Evolutionary conservation across 192 early-diverging fungal genomes (phyloP).

Genomic region (Podochytrium sp.): DNA sequence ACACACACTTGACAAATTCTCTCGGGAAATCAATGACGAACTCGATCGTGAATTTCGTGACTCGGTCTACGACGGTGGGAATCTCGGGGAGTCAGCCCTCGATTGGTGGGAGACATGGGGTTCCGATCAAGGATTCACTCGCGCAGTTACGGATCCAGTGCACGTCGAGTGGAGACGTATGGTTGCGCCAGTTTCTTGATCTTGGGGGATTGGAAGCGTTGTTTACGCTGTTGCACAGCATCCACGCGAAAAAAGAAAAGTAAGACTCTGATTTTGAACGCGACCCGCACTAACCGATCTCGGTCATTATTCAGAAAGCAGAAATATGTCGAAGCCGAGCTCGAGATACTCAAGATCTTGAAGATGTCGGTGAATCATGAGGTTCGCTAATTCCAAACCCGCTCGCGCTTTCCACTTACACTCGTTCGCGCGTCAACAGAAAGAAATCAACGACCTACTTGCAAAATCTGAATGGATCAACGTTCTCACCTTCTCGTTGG

Average conservation of each 20-base stretch:
- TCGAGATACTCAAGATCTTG: constrained; percentile 46
- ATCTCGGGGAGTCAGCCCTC: neutral
- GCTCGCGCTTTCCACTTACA: neutral
- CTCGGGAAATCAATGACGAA: constrained; percentile 32
- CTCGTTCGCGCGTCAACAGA: constrained; percentile 19
- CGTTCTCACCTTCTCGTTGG: constrained; percentile 45
- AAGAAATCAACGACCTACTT: constrained; percentile 43
- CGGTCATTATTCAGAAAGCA: constrained; percentile 30
- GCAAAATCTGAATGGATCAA: constrained; percentile 40
- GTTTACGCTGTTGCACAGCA: constrained; percentile 39
- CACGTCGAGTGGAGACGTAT: constrained; percentile 30
- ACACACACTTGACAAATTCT: neutral
- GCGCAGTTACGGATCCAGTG: constrained; percentile 44
- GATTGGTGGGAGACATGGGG: neutral
- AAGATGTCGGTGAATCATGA: constrained; percentile 47
- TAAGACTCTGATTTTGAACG: constrained; percentile 5
- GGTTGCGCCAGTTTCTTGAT: constrained; percentile 47
- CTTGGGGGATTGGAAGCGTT: constrained; percentile 42
- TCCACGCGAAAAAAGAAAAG: constrained; percentile 47
- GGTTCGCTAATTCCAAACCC: too few species aligned
- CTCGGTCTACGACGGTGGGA: constrained; percentile 23
- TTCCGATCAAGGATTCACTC: constrained; percentile 39
- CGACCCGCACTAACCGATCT: neutral
- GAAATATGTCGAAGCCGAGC: constrained; percentile 52
- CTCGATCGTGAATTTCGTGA: constrained; percentile 40